Percentiles rank a stretch among this genome's conserved stretches.
Conservation (phyloP, 345 rosid species). For the Populus tremula region DNA sequence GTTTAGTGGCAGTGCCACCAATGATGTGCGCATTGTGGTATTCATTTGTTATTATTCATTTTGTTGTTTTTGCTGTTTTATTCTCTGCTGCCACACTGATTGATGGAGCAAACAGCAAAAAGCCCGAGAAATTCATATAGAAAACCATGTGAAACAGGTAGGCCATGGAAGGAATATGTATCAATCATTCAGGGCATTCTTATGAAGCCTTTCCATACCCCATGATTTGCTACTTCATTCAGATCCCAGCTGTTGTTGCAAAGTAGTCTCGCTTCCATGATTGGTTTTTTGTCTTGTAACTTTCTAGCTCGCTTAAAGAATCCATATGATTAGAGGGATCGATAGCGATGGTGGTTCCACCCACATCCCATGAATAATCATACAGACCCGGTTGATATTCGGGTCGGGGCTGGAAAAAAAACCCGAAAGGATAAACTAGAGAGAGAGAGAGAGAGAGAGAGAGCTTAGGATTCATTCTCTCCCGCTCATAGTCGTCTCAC, state of each 20-base stretch:
- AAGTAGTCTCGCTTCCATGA: conserved; percentile 27
- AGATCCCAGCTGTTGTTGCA: conserved; percentile 23
- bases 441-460: too few species aligned
- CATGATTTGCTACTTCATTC: conserved; percentile 25
- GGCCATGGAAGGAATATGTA: conserved; percentile 1
- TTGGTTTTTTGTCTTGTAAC: conserved; percentile 18
- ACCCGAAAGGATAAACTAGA: too few species aligned
- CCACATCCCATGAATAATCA: too few species aligned
- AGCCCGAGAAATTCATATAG: not conserved
- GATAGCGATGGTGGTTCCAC: too few species aligned
- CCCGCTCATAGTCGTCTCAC: too few species aligned
- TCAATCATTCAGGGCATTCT: conserved; percentile 13
- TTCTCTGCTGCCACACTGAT: conserved; percentile 22
- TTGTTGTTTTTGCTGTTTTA: conserved; percentile 35
- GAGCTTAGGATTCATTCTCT: too few species aligned
- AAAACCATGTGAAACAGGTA: conserved; percentile 24
- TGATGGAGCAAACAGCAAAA: not conserved
- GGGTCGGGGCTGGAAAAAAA: too few species aligned
- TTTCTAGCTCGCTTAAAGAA: not conserved
- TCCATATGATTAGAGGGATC: not conserved
- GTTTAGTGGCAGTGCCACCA: not conserved
- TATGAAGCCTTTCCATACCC: not conserved
- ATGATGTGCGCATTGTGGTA: not conserved
- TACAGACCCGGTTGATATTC: too few species aligned
- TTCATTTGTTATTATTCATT: conserved; percentile 17